Conservation (phyloP, 2,329 filamentous ascomycete species). For the Diaporthe amygdali region DNA sequence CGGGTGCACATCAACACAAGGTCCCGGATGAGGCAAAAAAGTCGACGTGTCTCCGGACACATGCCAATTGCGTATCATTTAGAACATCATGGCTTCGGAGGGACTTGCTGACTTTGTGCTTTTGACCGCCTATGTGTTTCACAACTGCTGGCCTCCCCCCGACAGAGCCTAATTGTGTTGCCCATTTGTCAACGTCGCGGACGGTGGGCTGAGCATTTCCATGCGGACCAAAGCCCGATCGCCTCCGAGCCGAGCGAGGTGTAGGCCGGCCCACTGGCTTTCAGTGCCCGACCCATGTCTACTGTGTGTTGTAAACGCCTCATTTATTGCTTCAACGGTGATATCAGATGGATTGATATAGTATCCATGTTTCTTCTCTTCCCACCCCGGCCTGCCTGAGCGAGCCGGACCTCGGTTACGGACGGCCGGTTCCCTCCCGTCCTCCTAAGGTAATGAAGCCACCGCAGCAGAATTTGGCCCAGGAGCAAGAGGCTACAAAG, state of each 20-base stretch:
- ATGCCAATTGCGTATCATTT: not conserved
- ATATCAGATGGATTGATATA: not conserved
- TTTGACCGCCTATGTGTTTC: constrained; percentile 3
- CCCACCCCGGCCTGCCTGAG: not conserved
- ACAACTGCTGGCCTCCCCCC: not conserved
- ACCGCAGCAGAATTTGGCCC: not conserved
- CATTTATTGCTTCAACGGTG: not conserved
- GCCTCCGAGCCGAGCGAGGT: not conserved
- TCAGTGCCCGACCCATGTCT: not conserved
- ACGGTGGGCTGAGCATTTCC: not conserved
- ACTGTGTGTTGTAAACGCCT: not conserved
- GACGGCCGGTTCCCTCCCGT: not conserved
- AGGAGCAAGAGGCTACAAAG: not conserved
- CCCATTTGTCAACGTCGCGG: constrained; percentile 17
- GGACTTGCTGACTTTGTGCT: not conserved
- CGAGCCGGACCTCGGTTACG: not conserved
- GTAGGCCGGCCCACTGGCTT: not conserved
- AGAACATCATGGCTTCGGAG: not conserved
- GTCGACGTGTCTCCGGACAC: constrained; percentile 16
- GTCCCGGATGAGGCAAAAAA: constrained; percentile 13
- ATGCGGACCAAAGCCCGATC: not conserved
- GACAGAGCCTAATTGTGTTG: not conserved
- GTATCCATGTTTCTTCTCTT: not conserved
- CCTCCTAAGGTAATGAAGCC: not conserved
- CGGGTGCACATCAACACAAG: not conserved